Conservation (phyloP, 257 asterid species). For the Ilex aquifolium region DNA sequence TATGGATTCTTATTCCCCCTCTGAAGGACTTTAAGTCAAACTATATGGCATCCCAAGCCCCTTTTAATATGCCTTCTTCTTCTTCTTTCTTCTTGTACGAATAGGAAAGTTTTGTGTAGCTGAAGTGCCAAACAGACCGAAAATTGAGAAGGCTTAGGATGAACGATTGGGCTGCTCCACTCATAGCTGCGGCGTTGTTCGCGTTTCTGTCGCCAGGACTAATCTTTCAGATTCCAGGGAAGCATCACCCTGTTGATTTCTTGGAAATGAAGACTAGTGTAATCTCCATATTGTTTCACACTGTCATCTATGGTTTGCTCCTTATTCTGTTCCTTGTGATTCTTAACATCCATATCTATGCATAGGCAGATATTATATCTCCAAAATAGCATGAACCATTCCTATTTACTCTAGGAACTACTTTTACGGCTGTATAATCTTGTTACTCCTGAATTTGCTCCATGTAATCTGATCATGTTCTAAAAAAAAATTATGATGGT, state of each 20-base stretch:
- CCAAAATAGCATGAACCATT: too few species aligned
- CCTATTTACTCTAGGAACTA: too few species aligned
- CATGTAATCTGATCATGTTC: too few species aligned
- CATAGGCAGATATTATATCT: constrained; percentile 17
- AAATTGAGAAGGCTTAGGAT: constrained; percentile 13
- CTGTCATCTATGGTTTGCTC: constrained; percentile 47
- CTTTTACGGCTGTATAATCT: too few species aligned
- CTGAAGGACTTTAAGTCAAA: constrained; percentile 13
- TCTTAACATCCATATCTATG: constrained; percentile 65
- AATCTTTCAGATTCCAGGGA: constrained; percentile 75
- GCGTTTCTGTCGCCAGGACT: constrained; percentile 66
- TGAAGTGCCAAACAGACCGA: too few species aligned
- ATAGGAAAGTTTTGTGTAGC: too few species aligned
- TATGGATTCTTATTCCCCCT: constrained; percentile 15
- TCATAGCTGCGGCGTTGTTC: constrained; percentile 69
- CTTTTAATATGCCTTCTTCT: not conserved
- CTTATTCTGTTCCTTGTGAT: constrained; percentile 24
- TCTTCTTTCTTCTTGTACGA: too few species aligned
- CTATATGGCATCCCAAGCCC: constrained; percentile 7
- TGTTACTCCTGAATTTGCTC: too few species aligned
- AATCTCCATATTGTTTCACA: constrained; percentile 51
- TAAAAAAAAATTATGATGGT: too few species aligned
- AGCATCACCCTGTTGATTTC: constrained; percentile 60
- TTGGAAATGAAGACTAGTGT: constrained; percentile 77
- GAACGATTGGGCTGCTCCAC: constrained; percentile 66